A percentile compares a stretch with the other conserved stretches of the same genome.
Conservation (phyloP, 2,329 filamentous ascomycete species). For the Peltaster fructicola region DNA sequence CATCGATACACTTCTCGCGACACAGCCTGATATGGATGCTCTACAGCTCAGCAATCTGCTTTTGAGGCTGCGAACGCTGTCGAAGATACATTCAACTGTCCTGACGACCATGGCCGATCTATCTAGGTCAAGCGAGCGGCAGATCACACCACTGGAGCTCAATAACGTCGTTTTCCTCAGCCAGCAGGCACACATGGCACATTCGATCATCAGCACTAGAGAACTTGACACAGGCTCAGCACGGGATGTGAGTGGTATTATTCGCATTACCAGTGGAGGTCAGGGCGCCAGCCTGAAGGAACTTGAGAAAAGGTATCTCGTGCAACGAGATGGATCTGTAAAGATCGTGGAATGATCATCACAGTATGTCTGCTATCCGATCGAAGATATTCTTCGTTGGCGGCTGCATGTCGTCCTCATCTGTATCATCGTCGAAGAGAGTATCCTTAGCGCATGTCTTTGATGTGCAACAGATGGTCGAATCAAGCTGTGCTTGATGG, state of each 20-base stretch:
- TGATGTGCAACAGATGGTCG: too few species aligned
- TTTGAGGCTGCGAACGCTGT: constrained; percentile 12
- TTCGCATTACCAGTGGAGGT: constrained; percentile 52
- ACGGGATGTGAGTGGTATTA: constrained; percentile 73
- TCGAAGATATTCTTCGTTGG: too few species aligned
- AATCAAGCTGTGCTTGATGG: too few species aligned
- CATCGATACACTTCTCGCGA: constrained; percentile 26
- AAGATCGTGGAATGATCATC: constrained; percentile 48
- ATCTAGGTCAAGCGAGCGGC: constrained; percentile 43
- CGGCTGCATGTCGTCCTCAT: too few species aligned
- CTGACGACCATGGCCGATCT: constrained; percentile 55
- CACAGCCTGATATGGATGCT: constrained; percentile 9
- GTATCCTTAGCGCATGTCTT: too few species aligned
- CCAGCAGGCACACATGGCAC: constrained; percentile 55
- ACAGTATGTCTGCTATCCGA: too few species aligned
- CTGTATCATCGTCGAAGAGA: too few species aligned
- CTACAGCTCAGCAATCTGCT: constrained; percentile 16
- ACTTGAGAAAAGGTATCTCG: constrained; percentile 64
- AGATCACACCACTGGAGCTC: constrained; percentile 46
- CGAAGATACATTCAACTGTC: constrained; percentile 48
- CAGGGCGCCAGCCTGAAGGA: constrained; percentile 27
- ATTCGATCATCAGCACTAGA: constrained; percentile 53
- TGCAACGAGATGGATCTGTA: constrained; percentile 61
- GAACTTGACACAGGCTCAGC: constrained; percentile 76
- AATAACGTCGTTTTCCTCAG: constrained; percentile 55